A percentile compares a stretch with the other conserved stretches of the same genome.
These are phyloP conservation scores for Forsythia viridissima DNA, from an alignment of 257 asterid genomes.

Conservation along the genomic window DNA sequence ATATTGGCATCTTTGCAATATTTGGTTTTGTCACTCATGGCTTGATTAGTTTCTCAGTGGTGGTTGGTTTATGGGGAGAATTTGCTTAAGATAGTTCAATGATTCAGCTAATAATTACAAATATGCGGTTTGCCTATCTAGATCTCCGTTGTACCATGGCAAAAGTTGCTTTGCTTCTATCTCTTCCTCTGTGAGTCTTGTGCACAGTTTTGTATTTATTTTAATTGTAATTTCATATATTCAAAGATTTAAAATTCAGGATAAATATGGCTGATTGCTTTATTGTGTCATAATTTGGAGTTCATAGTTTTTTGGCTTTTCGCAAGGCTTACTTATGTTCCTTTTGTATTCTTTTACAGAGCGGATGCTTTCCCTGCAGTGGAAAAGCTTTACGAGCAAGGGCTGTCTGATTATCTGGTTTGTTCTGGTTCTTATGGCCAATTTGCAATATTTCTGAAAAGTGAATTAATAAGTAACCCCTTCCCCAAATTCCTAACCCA, in stretches of 20 bases:
- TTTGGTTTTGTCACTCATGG: background rate
- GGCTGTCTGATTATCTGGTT: slow-evolving; percentile 92
- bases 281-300: slow-evolving; percentile 3
- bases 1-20: background rate
- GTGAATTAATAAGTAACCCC: slow-evolving; percentile 3
- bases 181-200: background rate
- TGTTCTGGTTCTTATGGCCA: slow-evolving; percentile 26
- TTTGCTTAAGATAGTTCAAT: background rate
- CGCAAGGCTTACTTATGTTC: background rate
- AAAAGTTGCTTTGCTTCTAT: slow-evolving; percentile 7
- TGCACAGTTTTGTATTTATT: background rate
- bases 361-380: slow-evolving; percentile 57
- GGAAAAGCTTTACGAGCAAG: slow-evolving; percentile 81
- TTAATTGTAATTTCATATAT: slow-evolving; percentile 6
- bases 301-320: background rate
- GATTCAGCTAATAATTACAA: background rate
- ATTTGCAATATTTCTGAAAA: slow-evolving; percentile 19
- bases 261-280: background rate
- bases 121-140: background rate
- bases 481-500: background rate
- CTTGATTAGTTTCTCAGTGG: slow-evolving; percentile 1
- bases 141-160: background rate
- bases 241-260: background rate
- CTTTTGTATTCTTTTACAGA: slow-evolving; percentile 44
- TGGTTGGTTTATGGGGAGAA: slow-evolving; percentile 10